A percentile compares a stretch with the other conserved stretches of the same genome.
Conservation (phyloP, 345 rosid species). For the Luvunga scandens region DNA sequence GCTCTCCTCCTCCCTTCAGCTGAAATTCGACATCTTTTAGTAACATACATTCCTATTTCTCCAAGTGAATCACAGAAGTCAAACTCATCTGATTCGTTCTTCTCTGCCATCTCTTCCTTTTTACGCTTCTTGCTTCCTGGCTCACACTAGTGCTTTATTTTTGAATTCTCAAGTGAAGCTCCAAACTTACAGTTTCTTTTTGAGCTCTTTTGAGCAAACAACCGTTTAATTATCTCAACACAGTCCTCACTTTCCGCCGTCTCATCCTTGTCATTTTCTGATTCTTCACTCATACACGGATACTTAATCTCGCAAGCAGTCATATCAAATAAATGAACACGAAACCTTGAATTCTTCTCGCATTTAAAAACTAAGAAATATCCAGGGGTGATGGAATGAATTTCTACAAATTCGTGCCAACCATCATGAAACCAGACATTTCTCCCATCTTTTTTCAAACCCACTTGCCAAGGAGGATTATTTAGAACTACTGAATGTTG, state of each 20-base stretch:
- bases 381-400: conserved; percentile 25
- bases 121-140: conserved; percentile 5
- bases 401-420: conserved; percentile 34
- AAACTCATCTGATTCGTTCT: background rate
- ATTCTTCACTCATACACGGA: background rate
- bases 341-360: conserved; percentile 29
- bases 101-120: conserved; percentile 9
- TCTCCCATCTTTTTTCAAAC: conserved; percentile 20
- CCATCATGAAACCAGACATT: conserved; percentile 37
- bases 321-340: conserved; percentile 26
- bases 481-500: conserved; percentile 25
- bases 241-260: background rate
- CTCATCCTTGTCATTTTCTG: conserved; percentile 7
- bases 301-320: conserved; percentile 37
- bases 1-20: too few relatives aligned
- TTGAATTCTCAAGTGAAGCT: too few relatives aligned
- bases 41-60: background rate
- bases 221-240: too few relatives aligned
- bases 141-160: background rate
- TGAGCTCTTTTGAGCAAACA: too few relatives aligned
- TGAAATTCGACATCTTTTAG: too few relatives aligned
- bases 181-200: background rate
- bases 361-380: conserved; percentile 38
- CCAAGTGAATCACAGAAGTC: background rate
- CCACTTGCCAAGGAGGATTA: conserved; percentile 33